A percentile compares a stretch with the other conserved stretches of the same genome.
phyloP scores from a whole-genome alignment of 129 eudicot genomes.

The Centrapalus pauciflorus region DNA sequence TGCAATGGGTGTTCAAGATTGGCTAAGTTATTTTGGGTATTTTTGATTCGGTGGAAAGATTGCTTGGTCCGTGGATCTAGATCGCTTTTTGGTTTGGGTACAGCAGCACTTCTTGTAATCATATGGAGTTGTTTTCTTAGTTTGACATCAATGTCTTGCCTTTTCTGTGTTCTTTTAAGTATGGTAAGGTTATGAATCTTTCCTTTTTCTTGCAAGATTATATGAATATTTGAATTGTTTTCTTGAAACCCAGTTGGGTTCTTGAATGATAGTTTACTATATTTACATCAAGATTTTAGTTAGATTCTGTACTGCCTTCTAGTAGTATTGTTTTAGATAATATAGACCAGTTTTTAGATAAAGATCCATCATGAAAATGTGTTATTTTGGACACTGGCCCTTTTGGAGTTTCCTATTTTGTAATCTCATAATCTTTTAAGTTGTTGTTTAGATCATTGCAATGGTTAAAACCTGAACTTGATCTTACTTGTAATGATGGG shows the following conservation, averaged over 20 bases:
- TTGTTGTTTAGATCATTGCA: background rate
- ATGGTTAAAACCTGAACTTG: background rate
- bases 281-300: background rate
- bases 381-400: background rate
- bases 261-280: background rate
- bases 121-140: slow-evolving; percentile 94
- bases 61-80: slow-evolving; percentile 55
- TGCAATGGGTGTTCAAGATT: slow-evolving; percentile 57
- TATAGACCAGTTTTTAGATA: background rate
- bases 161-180: slow-evolving; percentile 65
- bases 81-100: slow-evolving; percentile 56
- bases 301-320: background rate
- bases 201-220: slow-evolving; percentile 8
- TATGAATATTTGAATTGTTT: background rate
- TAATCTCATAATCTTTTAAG: background rate
- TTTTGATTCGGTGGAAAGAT: slow-evolving; percentile 60
- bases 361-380: slow-evolving; percentile 2
- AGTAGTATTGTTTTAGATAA: background rate
- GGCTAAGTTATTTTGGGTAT: slow-evolving; percentile 34
- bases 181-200: slow-evolving; percentile 49
- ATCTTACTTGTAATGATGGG: background rate
- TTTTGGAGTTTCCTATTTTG: background rate
- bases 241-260: background rate
- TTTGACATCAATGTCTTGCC: slow-evolving; percentile 87
- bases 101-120: slow-evolving; percentile 74